phyloP scores from a whole-genome alignment of 805 yeast species.

The Ogataea minuta region DNA sequence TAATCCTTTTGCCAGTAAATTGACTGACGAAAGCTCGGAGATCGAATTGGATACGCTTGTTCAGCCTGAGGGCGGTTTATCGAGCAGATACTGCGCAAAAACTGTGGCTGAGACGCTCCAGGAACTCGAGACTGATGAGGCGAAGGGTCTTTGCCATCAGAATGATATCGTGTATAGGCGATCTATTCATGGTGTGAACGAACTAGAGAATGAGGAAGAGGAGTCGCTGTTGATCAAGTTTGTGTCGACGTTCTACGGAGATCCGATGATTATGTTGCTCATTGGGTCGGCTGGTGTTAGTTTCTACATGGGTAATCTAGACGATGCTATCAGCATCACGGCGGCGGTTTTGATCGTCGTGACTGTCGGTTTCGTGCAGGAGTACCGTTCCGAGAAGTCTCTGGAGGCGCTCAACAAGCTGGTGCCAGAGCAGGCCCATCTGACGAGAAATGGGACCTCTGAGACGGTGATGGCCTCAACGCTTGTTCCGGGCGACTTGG shows the following conservation, averaged over 20 bases:
- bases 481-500: conserved; percentile 95
- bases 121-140: conserved; percentile 60
- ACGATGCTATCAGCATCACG: conserved; percentile 93
- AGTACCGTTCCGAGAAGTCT: conserved; percentile 91
- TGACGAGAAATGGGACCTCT: conserved; percentile 76
- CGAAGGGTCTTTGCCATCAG: conserved; percentile 59
- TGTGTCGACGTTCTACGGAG: conserved; percentile 76
- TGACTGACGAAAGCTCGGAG: conserved; percentile 13
- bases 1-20: conserved; percentile 23
- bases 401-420: conserved; percentile 87
- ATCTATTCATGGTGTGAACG: conserved; percentile 77
- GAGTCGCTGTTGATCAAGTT: conserved; percentile 74
- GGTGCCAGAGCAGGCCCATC: conserved; percentile 95
- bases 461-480: conserved; percentile 81
- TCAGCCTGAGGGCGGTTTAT: conserved; percentile 27
- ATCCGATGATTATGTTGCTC: conserved; percentile 83
- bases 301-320: conserved; percentile 91
- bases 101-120: conserved; percentile 63
- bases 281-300: conserved; percentile 88
- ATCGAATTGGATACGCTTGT: conserved; percentile 7
- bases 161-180: conserved; percentile 75
- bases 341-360: conserved; percentile 92
- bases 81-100: conserved; percentile 60
- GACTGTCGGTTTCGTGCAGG: conserved; percentile 96
- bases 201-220: conserved; percentile 70